Percentiles rank a stretch among this genome's conserved stretches.
Evolutionary conservation across 202 grass and related monocot genomes (phyloP).

Genomic region (Eragrostis tef): DNA sequence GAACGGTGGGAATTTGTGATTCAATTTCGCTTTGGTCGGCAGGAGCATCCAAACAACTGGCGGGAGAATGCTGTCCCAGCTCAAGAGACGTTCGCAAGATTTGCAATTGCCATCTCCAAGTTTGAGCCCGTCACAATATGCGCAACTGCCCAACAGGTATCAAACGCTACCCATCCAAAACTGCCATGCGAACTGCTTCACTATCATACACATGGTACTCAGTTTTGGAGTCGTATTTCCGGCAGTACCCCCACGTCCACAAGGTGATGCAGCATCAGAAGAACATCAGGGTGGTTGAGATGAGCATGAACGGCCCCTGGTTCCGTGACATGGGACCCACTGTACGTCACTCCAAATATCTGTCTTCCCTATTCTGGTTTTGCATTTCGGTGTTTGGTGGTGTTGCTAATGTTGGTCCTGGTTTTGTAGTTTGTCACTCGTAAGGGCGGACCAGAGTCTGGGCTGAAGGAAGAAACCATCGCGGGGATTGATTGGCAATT

Average conservation of each 20-base stretch:
- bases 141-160: conserved; percentile 68
- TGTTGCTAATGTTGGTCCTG: conserved; percentile 36
- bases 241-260: conserved; percentile 58
- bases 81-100: conserved; percentile 58
- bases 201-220: neutral
- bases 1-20: no score
- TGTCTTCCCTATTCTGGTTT: conserved; percentile 24
- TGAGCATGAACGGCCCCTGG: conserved; percentile 95
- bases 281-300: conserved; percentile 86
- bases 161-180: neutral
- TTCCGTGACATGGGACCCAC: conserved; percentile 93
- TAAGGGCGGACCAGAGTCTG: conserved; percentile 34
- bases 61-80: conserved; percentile 67
- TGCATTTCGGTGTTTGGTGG: neutral
- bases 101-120: conserved; percentile 71
- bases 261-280: conserved; percentile 55
- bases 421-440: conserved; percentile 69
- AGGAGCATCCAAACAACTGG: conserved; percentile 94
- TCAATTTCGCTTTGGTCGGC: conserved; percentile 24
- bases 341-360: conserved; percentile 41
- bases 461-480: conserved; percentile 47
- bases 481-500: conserved; percentile 96
- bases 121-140: conserved; percentile 85
- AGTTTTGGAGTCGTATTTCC: conserved; percentile 22
- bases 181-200: neutral